A percentile compares a stretch with the other conserved stretches of the same genome.
phyloP scores from a whole-genome alignment of 345 rosid species.

The Eucalyptus cloeziana region DNA sequence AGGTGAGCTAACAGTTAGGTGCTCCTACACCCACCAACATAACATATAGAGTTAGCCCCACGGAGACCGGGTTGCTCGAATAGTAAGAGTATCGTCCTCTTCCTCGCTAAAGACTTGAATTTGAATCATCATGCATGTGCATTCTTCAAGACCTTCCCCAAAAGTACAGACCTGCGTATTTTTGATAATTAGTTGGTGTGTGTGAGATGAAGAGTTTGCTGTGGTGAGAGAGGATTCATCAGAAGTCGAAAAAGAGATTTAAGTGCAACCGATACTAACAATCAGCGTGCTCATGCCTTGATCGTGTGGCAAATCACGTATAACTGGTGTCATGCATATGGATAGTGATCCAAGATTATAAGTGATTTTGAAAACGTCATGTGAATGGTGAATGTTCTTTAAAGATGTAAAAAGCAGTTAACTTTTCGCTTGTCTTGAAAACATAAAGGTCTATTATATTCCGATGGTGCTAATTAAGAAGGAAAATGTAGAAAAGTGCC shows the following conservation, averaged over 20 bases:
- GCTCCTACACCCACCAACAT: background rate
- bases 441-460: background rate
- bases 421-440: background rate
- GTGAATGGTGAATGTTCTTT: background rate
- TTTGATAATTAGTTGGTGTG: background rate
- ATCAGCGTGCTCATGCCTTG: background rate
- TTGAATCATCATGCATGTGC: background rate
- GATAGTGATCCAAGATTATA: accelerated
- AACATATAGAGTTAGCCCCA: background rate
- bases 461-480: background rate
- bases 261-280: accelerated
- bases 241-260: background rate
- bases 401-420: background rate
- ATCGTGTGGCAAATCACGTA: background rate
- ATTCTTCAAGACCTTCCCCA: background rate
- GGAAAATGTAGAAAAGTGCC: background rate
- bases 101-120: background rate
- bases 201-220: background rate
- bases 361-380: background rate
- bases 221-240: background rate
- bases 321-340: accelerated
- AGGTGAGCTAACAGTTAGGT: background rate
- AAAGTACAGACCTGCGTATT: background rate
- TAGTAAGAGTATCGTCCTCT: background rate
- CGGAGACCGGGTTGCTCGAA: background rate